These are phyloP conservation scores for Yamadazyma aaseri DNA, from an alignment of 1,139 yeast species.

Conservation along the genomic window DNA sequence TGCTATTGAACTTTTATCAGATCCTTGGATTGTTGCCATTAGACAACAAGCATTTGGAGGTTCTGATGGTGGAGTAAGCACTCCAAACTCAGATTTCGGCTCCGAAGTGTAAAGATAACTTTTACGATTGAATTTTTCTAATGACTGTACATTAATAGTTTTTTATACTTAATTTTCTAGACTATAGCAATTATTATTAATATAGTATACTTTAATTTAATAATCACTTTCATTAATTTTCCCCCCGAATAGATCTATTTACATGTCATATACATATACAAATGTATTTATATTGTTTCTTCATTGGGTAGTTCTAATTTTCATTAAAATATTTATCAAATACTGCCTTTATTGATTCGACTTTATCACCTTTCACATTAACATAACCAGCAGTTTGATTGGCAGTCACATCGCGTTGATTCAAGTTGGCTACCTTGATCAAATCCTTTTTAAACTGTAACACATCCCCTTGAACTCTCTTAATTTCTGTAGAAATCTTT, in stretches of 20 bases:
- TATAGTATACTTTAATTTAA: too few species aligned
- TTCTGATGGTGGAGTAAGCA: conserved; percentile 30
- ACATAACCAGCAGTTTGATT: conserved; percentile 39
- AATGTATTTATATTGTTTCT: too few species aligned
- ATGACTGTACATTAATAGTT: conserved; percentile 1
- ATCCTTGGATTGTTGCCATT: conserved; percentile 86
- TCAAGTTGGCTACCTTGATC: conserved; percentile 43
- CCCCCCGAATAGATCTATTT: too few species aligned
- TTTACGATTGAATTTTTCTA: background rate
- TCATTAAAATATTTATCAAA: conserved; percentile 23
- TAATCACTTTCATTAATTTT: too few species aligned
- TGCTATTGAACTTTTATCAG: conserved; percentile 80
- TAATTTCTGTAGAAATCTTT: conserved; percentile 58
- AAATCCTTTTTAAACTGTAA: conserved; percentile 59
- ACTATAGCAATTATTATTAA: background rate
- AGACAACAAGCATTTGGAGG: conserved; percentile 67
- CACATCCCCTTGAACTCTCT: conserved; percentile 62
- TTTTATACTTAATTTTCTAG: too few species aligned
- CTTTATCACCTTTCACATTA: conserved; percentile 60
- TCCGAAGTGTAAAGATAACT: conserved; percentile 7
- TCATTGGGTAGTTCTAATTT: too few species aligned
- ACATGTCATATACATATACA: too few species aligned
- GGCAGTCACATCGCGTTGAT: conserved; percentile 39
- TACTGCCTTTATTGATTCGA: conserved; percentile 38
- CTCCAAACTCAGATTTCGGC: conserved; percentile 39